Evolutionary conservation across 495 filamentous ascomycete species (phyloP).

Genomic region (Hypomontagnella submonticulosa): DNA sequence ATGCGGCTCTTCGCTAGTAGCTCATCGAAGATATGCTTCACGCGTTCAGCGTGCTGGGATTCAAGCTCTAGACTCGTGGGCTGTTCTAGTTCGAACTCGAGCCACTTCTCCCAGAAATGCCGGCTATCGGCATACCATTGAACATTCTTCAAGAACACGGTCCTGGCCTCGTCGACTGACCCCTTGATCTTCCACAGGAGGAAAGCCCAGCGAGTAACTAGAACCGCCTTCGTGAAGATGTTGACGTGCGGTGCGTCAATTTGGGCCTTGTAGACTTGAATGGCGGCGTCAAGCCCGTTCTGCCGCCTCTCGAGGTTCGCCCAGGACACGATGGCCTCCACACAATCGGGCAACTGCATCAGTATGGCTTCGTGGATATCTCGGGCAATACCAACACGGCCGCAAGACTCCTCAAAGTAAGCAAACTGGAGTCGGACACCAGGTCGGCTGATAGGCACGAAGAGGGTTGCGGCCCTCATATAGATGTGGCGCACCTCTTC

Average conservation of each 20-base stretch:
- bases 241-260: conserved; percentile 77
- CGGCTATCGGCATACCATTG: conserved; percentile 87
- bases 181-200: conserved; percentile 93
- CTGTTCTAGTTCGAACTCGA: conserved; percentile 90
- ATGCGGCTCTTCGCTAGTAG: conserved; percentile 81
- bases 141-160: conserved; percentile 83
- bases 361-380: conserved; percentile 88
- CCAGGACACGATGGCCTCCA: conserved; percentile 88
- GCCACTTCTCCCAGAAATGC: conserved; percentile 92
- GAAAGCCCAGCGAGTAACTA: conserved; percentile 90
- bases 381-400: conserved; percentile 77
- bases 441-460: conserved; percentile 84
- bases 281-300: conserved; percentile 85
- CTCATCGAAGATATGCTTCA: conserved; percentile 84
- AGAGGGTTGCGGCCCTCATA: conserved; percentile 84
- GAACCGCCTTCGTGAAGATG: conserved; percentile 83
- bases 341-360: conserved; percentile 70
- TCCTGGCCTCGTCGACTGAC: conserved; percentile 82
- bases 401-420: conserved; percentile 89
- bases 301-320: conserved; percentile 90
- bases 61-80: conserved; percentile 76
- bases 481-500: conserved; percentile 96
- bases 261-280: conserved; percentile 83
- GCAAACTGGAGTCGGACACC: conserved; percentile 89
- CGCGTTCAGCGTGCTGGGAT: conserved; percentile 71